A percentile compares a stretch with the other conserved stretches of the same genome.
Evolutionary conservation across 768 basidiomycete species (phyloP).

Genomic region (Termitomyces heimii): DNA sequence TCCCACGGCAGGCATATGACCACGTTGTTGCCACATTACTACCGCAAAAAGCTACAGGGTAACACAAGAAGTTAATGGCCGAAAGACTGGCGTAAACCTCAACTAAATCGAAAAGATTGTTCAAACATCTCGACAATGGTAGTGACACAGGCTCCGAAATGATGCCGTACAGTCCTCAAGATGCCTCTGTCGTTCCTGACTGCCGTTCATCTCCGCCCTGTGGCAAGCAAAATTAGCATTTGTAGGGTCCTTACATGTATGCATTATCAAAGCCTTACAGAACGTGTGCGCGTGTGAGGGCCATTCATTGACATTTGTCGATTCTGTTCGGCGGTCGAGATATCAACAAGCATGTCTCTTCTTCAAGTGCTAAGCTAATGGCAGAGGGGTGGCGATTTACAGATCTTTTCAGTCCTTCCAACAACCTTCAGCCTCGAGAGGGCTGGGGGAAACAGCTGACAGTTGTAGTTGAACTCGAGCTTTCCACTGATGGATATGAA

Average conservation of each 20-base stretch:
- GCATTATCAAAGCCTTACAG: not conserved
- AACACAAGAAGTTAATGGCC: not conserved
- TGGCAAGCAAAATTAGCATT: constrained; percentile 4
- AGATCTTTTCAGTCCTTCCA: not conserved
- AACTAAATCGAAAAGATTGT: not conserved
- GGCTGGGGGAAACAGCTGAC: not conserved
- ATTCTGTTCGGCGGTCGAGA: not conserved
- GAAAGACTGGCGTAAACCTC: constrained; percentile 1
- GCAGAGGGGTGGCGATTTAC: not conserved
- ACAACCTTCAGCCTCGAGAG: not conserved
- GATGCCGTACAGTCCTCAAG: constrained; percentile 3
- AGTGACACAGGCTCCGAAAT: not conserved
- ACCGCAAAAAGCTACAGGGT: not conserved
- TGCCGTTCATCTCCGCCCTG: constrained; percentile 11
- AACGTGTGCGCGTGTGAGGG: not conserved
- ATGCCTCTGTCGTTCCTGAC: not conserved
- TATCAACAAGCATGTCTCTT: not conserved
- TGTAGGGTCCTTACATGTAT: constrained; percentile 4
- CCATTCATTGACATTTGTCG: not conserved
- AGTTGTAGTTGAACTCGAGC: not conserved
- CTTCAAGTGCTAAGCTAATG: not conserved
- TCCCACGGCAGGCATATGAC: not conserved
- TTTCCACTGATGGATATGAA: not conserved
- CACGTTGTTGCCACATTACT: constrained; percentile 10
- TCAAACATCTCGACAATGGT: not conserved